phyloP scores from a whole-genome alignment of 208 protist species.

The Acanthamoeba royreba region DNA sequence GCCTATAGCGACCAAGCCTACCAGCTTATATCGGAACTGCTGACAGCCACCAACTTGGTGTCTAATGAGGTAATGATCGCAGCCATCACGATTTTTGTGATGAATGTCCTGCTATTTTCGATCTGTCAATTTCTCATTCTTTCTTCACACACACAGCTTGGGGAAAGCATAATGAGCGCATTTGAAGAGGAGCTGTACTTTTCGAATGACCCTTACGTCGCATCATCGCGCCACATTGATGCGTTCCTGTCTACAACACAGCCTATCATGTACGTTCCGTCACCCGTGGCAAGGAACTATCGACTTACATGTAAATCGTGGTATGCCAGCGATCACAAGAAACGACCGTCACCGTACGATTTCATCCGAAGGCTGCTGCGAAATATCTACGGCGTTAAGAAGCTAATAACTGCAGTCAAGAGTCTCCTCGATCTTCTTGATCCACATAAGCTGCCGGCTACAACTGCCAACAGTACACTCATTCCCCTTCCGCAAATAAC shows the following conservation, averaged over 20 bases:
- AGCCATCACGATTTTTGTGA: neutral
- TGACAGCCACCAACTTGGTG: neutral
- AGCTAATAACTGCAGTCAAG: neutral
- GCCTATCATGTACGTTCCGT: neutral
- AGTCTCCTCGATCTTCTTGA: neutral
- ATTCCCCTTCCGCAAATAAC: no score
- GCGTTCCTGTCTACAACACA: neutral
- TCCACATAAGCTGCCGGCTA: neutral
- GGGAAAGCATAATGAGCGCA: neutral
- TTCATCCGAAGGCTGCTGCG: conserved; percentile 19
- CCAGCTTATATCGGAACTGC: neutral
- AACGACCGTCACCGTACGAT: neutral
- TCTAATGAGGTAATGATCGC: neutral
- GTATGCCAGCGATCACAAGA: neutral
- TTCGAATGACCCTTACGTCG: neutral
- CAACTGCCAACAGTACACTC: neutral
- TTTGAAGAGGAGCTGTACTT: conserved; percentile 25
- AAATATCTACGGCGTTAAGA: neutral
- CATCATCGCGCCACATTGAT: neutral
- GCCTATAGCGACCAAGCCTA: neutral
- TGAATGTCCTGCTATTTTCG: neutral
- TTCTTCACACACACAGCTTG: neutral
- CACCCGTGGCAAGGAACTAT: neutral
- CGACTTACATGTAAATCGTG: neutral
- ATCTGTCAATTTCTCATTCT: neutral